Evolutionary conservation across 1,284 basidiomycete species (phyloP), one percentile per base, ranked within the genome.

Genomic region (Ustilago trichophora): DNA sequence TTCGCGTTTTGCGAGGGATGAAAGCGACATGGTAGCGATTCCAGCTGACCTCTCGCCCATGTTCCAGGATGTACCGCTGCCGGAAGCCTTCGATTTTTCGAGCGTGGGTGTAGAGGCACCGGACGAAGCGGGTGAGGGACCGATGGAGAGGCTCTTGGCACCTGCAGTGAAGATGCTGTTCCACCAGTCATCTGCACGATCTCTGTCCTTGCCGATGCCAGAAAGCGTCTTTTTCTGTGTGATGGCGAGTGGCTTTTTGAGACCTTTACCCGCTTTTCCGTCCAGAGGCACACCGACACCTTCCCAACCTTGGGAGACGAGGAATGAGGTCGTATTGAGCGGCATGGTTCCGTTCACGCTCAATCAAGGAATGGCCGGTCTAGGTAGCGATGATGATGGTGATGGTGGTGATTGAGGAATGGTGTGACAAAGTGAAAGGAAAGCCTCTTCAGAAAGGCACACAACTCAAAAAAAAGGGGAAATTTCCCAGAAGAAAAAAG

Each of bases 111-210:
- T 52, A 0, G 53, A 45, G 6, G 45, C 37, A 13, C 41, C 54
- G 8, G 59, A 50, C 5, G 69, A 54, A 16, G 50, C 32, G 12
- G 50, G 46, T 11, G 60, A 56, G 3, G 40, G 35, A 3, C 68
- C 62, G 22, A 73, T 69, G 7, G 55, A 54, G n/a, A 79, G 57
- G 13, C 68, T 68, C 46, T 76, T 76, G 6, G 76, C 76, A 3
- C 72, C 62, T 4, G 75, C 70, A 6, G 77, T 75, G 45, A 80
- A 81, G 32, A 81, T 69, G 46, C 76, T 76, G 48, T 81, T 78
- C 79, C 79, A 81, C 79, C 79, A 81, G 29, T 81, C 79, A 21
- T 76, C 70, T 5, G 78, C 78, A 10, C 79, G 55, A 33, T 81
- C 79, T 22, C 79, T 53, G 40, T 81, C 73, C 48, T 77, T 76